Conservation (phyloP, 768 basidiomycete genomes). For the Mycena venus region DNA sequence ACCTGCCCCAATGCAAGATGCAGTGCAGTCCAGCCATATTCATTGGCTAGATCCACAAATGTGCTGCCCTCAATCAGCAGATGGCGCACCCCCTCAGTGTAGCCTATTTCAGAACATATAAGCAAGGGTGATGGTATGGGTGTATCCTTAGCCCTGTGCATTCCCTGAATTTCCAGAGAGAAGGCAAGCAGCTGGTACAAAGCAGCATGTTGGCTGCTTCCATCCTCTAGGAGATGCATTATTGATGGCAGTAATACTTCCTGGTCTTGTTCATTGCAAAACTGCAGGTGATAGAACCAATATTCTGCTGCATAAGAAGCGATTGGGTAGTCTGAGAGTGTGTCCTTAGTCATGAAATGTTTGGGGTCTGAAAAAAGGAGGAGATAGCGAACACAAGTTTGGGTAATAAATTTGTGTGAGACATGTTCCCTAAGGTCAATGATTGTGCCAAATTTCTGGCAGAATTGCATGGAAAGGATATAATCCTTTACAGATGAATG, state of each 20-base stretch:
- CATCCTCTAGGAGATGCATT: background rate
- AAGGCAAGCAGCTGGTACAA: background rate
- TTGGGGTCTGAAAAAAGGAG: too few relatives aligned
- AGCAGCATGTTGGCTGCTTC: background rate
- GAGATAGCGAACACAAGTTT: too few relatives aligned
- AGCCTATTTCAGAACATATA: background rate
- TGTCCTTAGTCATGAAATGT: too few relatives aligned
- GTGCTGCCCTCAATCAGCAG: background rate
- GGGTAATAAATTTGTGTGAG: background rate
- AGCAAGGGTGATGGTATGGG: background rate
- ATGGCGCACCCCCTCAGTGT: too few relatives aligned
- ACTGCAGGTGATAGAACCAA: too few relatives aligned
- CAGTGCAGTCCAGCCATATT: too few relatives aligned
- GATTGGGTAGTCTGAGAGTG: too few relatives aligned
- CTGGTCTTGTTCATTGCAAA: too few relatives aligned
- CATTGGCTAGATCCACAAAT: background rate
- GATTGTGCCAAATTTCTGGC: too few relatives aligned
- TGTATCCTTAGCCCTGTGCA: background rate
- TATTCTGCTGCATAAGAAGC: too few relatives aligned
- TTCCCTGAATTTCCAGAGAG: background rate
- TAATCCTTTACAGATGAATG: too few relatives aligned
- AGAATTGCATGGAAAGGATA: too few relatives aligned
- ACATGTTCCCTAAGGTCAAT: background rate
- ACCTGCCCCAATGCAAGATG: background rate
- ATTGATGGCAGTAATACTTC: background rate